Evolutionary conservation across 1,139 yeast species (phyloP), one percentile per base, ranked within the genome.

Genomic region (Scheffersomyces quercinus): DNA sequence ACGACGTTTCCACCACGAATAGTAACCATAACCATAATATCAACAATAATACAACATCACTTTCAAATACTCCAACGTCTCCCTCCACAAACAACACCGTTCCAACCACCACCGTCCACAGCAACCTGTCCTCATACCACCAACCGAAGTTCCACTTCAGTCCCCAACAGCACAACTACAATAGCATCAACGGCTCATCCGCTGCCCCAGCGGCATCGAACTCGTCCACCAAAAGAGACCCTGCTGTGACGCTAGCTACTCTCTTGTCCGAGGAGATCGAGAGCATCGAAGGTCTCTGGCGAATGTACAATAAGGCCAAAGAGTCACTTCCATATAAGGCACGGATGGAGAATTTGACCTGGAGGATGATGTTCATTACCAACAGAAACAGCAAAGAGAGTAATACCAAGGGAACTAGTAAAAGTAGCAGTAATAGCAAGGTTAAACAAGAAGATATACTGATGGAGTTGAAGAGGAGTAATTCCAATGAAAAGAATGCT

Each of bases 341-440:
- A 35, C 70, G 96, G 38, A 84, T 88, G 83, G 89, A 86, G 59
- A 88, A 88, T 60, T 66, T 88, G 41, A 83, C 95, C 10, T 88
- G 96, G 96, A 67, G 96, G 49, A 77, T 89, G 81, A 85, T 88
- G 90, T 79, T 76, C 41, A 68, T 85, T 56, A 78, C 79, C 49
- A 60, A 72, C 43, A 62, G 66, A 44, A 63, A 57, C 33, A 46
- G 39, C 16, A 48, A 43, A 15, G 36, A 35, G 10, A 33, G 24
- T 9, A 45, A 34, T 35, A 16, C 20, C 26, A 20, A 20, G 26
- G 26, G 8, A 20, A 3, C 26, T 20, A 20, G 26, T 20, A n/a
- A 12, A 13, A 13, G 11, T 11, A 13, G 16, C 8, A 13, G 11
- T 13, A 16, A n/a, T 10, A 32, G 16, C 16, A 8, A 12, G n/a